phyloP scores from a whole-genome alignment of 768 basidiomycete genomes.

The Brasilioporus rufonigricans region DNA sequence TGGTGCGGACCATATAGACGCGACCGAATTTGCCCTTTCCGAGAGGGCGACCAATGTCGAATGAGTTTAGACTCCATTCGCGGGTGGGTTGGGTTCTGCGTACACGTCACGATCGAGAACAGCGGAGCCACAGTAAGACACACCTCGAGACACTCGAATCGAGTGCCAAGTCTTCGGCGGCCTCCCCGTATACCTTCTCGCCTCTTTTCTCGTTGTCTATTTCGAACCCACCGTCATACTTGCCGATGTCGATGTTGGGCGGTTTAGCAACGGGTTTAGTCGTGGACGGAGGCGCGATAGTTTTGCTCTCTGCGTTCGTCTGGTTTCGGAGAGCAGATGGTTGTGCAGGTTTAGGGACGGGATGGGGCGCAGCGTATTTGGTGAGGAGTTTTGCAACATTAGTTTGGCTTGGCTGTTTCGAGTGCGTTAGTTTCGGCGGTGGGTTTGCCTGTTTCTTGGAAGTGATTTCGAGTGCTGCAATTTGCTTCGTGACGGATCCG shows the following conservation, averaged over 20 bases:
- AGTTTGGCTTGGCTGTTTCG: slow-evolving; percentile 57
- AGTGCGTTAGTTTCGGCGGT: slow-evolving; percentile 28
- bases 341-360: slow-evolving; percentile 28
- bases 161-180: slow-evolving; percentile 77
- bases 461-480: slow-evolving; percentile 66
- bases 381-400: slow-evolving; percentile 70
- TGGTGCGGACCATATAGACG: slow-evolving; percentile 97
- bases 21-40: slow-evolving; percentile 99
- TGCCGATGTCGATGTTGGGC: slow-evolving; percentile 68
- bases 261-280: slow-evolving; percentile 23
- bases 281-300: slow-evolving; percentile 25
- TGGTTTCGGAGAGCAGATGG: slow-evolving; percentile 47
- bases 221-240: slow-evolving; percentile 97
- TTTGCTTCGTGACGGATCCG: slow-evolving; percentile 58
- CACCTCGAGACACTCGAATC: slow-evolving; percentile 77
- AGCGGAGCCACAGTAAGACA: slow-evolving; percentile 20
- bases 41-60: slow-evolving; percentile 93
- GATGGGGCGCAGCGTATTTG: slow-evolving; percentile 70
- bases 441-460: slow-evolving; percentile 43
- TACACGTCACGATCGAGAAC: not conserved
- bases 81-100: slow-evolving; percentile 69
- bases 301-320: slow-evolving; percentile 24
- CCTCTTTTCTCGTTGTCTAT: slow-evolving; percentile 79
- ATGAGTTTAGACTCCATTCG: slow-evolving; percentile 81
- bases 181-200: slow-evolving; percentile 71